Percentiles rank a stretch among this genome's conserved stretches.
Conservation (phyloP, 306 rosid species). For the Cicer judaicum region DNA sequence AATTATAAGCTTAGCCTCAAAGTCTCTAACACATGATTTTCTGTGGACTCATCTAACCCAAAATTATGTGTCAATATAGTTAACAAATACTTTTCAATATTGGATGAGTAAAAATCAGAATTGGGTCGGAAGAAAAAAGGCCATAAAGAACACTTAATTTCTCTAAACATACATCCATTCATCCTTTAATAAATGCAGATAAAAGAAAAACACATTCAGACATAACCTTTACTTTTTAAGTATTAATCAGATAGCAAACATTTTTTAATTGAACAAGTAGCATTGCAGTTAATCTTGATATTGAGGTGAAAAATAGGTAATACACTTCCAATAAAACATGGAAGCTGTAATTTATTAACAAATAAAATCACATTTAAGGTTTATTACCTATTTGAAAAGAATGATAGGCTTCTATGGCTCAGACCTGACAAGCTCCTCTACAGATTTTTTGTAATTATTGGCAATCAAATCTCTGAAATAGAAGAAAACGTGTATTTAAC, state of each 20-base stretch:
- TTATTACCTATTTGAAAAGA: conserved; percentile 39
- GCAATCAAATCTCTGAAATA: conserved; percentile 69
- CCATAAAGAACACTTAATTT: conserved; percentile 20
- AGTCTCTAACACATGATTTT: no score
- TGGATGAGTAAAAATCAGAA: neutral
- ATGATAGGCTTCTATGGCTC: conserved; percentile 52
- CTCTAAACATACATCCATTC: neutral
- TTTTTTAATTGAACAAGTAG: neutral
- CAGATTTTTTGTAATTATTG: conserved; percentile 69
- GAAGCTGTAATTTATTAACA: conserved; percentile 20
- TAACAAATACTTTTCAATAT: neutral
- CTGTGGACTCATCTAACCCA: no score
- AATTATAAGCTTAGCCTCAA: no score
- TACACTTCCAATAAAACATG: conserved; percentile 9
- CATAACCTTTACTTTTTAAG: neutral
- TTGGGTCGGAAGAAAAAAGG: no score
- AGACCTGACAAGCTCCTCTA: conserved; percentile 73
- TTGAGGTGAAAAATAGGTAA: neutral
- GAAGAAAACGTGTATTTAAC: conserved; percentile 31
- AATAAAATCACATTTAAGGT: conserved; percentile 13
- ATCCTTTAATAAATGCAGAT: conserved; percentile 1
- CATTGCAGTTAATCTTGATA: conserved; percentile 19
- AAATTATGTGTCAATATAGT: no score
- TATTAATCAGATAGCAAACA: conserved; percentile 4
- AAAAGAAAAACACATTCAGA: conserved; percentile 5